Base-by-base conservation (phyloP, 2,329 filamentous ascomycete genomes). In the Ophiostoma perfectum region DNA sequence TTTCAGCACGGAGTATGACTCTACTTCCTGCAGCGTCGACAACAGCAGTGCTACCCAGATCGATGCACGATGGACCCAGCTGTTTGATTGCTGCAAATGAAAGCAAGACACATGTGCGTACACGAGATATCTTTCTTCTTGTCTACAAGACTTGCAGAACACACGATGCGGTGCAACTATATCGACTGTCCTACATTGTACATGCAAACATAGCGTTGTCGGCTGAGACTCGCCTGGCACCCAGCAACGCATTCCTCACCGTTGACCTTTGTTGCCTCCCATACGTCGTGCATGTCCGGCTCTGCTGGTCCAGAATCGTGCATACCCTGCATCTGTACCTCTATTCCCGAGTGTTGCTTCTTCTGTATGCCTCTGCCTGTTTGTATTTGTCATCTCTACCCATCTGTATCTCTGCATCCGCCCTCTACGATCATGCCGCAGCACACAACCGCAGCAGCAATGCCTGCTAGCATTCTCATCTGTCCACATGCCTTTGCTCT, bases 211-310 rank as follows among this genome's bases (percentile, higher is more conserved):
- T 55, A 55, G 49, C 49, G n/a, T 55, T 18, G 18, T 27, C n/a
- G 49, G 55, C 36, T 8, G 60, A 63, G 49, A 55, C 49, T 38
- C 14, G 7, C 47, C 38, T 42, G 42, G 6, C 12, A 36, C 62
- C 62, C n/a, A 64, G 62, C 62, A 44, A 44, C 62, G 16, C 62
- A 64, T 64, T 64, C 62, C 41, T 64, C 39, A n/a, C 45, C 38
- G 49, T 18, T 55, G 49, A 27, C 18, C 49, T 55, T 18, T 9
- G 11, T 52, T 36, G 16, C 55, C 55, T 18, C 55, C 11, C 49
- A 55, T 18, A 55, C 27, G 49, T 55, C 49, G n/a, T 60, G 55
- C 55, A 38, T 38, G 27, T 60, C 27, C 14, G 36, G 16, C 55
- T 39, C 14, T 55, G n/a, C 27, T 27, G 27, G 27, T 27, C 27